These are phyloP conservation scores for Boletus pseudopeckii DNA, from an alignment of 768 basidiomycete genomes.

Conservation along the genomic window DNA sequence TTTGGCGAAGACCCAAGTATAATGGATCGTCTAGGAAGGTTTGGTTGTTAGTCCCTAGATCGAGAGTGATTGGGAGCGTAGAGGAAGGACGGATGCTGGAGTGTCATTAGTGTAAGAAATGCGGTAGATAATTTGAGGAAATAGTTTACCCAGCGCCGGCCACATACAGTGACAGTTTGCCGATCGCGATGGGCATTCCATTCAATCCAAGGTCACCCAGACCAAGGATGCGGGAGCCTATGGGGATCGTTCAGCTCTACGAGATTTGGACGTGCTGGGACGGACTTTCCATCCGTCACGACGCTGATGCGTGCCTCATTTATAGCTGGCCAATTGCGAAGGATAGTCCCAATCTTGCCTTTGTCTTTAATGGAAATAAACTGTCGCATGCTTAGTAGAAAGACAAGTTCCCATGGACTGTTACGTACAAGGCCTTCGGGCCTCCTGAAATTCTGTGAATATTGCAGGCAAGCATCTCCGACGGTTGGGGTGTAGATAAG, in stretches of 20 bases:
- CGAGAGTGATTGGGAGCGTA: constrained; percentile 79
- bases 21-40: constrained; percentile 79
- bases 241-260: constrained; percentile 1
- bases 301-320: constrained; percentile 85
- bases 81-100: constrained; percentile 70
- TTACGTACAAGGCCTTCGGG: constrained; percentile 65
- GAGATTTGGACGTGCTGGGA: background rate
- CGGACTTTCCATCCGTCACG: constrained; percentile 76
- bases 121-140: background rate
- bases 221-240: constrained; percentile 85
- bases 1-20: constrained; percentile 82
- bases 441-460: constrained; percentile 70
- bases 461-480: constrained; percentile 86
- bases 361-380: constrained; percentile 81
- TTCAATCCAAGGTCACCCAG: constrained; percentile 82
- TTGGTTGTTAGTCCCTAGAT: constrained; percentile 88
- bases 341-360: constrained; percentile 67
- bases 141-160: constrained; percentile 79
- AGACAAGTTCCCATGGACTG: constrained; percentile 1
- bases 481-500: constrained; percentile 92
- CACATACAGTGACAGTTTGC: constrained; percentile 89
- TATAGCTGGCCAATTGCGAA: constrained; percentile 68
- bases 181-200: constrained; percentile 86
- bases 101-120: background rate
- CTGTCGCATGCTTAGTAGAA: constrained; percentile 35